Evolutionary conservation across 495 filamentous ascomycete genomes (phyloP).

Genomic region (Penicilliopsis zonata): DNA sequence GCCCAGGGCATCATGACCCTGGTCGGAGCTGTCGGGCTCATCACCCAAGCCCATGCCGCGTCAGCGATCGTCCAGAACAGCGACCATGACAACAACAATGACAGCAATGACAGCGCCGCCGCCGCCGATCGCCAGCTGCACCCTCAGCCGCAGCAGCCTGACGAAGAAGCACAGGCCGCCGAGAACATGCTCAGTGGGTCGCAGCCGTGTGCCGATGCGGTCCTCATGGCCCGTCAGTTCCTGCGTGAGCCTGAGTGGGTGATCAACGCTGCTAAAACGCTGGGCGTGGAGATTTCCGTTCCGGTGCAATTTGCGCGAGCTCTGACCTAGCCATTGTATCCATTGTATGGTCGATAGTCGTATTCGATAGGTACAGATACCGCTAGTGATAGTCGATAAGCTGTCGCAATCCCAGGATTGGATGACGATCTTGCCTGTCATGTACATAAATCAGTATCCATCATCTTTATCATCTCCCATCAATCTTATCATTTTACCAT

Average conservation of each 20-base stretch:
- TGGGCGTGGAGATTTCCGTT: conserved; percentile 45
- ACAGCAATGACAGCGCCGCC: too few species aligned
- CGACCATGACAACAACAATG: too few species aligned
- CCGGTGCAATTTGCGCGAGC: conserved; percentile 39
- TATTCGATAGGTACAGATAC: too few species aligned
- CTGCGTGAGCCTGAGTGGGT: conserved; percentile 59
- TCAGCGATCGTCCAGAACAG: conserved; percentile 41
- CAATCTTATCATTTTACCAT: too few species aligned
- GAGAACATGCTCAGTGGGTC: conserved; percentile 16
- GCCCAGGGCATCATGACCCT: conserved; percentile 41
- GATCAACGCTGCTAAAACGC: conserved; percentile 41
- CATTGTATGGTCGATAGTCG: too few species aligned
- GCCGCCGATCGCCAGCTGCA: conserved; percentile 7
- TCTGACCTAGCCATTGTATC: background rate
- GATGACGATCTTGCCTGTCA: too few species aligned
- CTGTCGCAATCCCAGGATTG: too few species aligned
- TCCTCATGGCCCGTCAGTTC: conserved; percentile 53
- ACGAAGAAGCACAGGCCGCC: conserved; percentile 32
- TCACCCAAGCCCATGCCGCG: conserved; percentile 53
- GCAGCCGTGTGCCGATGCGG: conserved; percentile 45
- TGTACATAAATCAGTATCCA: too few species aligned
- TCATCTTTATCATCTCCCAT: too few species aligned
- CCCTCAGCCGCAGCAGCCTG: conserved; percentile 19
- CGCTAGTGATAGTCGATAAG: too few species aligned
- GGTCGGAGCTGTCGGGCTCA: conserved; percentile 64